Evolutionary conservation across 306 rosid species (phyloP).

Genomic region (Glycyrrhiza uralensis): DNA sequence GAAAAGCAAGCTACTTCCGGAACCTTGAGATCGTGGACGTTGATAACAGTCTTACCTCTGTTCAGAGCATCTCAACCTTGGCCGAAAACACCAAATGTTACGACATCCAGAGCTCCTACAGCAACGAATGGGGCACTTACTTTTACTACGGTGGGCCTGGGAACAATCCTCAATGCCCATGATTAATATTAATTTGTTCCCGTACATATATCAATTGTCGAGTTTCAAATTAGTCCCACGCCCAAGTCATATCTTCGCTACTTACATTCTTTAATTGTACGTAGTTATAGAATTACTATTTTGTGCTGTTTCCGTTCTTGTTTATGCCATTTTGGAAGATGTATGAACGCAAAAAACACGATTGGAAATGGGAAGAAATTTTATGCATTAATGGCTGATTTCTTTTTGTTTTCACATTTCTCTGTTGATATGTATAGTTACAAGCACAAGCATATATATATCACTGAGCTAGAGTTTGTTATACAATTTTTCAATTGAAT

Average conservation of each 20-base stretch:
- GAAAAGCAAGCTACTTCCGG: slow-evolving; percentile 86
- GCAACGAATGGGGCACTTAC: slow-evolving; percentile 75
- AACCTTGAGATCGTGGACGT: slow-evolving; percentile 79
- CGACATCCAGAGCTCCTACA: slow-evolving; percentile 56
- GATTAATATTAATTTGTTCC: slow-evolving; percentile 6
- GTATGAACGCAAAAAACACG: background rate
- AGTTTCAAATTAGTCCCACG: background rate
- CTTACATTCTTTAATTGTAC: slow-evolving; percentile 35
- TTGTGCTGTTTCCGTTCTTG: slow-evolving; percentile 10
- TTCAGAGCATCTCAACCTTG: slow-evolving; percentile 53
- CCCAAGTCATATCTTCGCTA: background rate
- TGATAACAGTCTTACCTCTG: slow-evolving; percentile 69
- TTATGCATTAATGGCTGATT: background rate
- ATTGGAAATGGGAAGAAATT: background rate
- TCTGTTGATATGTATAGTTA: too few species aligned
- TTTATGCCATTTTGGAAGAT: background rate
- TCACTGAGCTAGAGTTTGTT: too few species aligned
- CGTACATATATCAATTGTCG: slow-evolving; percentile 19
- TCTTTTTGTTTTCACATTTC: background rate
- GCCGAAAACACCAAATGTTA: slow-evolving; percentile 81
- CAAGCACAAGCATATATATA: too few species aligned
- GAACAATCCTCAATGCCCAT: slow-evolving; percentile 52
- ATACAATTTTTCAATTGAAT: too few species aligned
- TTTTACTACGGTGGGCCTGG: slow-evolving; percentile 97
- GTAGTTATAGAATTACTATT: slow-evolving; percentile 7